Evolutionary conservation across 331 rosid genomes (phyloP).

Genomic region (Malus hybrid): DNA sequence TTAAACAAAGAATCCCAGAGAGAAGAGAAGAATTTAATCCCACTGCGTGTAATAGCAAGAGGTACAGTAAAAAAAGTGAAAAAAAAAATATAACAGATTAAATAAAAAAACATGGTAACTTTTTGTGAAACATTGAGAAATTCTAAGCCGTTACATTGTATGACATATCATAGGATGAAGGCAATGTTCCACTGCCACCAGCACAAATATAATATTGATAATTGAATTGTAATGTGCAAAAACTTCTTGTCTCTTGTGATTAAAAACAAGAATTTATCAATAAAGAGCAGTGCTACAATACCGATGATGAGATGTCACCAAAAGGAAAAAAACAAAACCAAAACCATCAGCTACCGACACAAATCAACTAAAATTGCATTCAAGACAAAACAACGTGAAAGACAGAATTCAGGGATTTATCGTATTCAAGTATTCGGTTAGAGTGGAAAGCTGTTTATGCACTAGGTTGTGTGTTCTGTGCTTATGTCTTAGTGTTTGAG

Average conservation of each 20-base stretch:
- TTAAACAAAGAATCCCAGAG: neutral
- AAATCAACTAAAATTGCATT: neutral
- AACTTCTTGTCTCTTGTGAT: neutral
- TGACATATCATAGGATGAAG: neutral
- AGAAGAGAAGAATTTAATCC: neutral
- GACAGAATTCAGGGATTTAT: no score
- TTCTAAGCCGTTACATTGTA: no score
- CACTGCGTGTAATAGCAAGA: neutral
- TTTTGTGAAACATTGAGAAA: no score
- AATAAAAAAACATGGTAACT: no score
- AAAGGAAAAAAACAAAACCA: neutral
- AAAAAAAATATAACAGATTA: no score
- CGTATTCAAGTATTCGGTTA: no score
- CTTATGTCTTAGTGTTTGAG: neutral
- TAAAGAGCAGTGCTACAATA: neutral
- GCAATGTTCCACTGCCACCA: neutral
- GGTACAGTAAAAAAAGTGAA: neutral
- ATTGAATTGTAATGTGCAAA: neutral
- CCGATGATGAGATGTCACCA: neutral
- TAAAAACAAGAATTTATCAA: neutral
- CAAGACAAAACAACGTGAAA: neutral
- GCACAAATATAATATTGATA: neutral
- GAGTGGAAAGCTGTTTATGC: no score
- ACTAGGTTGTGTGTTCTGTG: no score
- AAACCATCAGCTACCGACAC: neutral